These are phyloP conservation scores for Pyrenula massariospora DNA, from an alignment of 495 filamentous ascomycete species.

Conservation along the genomic window DNA sequence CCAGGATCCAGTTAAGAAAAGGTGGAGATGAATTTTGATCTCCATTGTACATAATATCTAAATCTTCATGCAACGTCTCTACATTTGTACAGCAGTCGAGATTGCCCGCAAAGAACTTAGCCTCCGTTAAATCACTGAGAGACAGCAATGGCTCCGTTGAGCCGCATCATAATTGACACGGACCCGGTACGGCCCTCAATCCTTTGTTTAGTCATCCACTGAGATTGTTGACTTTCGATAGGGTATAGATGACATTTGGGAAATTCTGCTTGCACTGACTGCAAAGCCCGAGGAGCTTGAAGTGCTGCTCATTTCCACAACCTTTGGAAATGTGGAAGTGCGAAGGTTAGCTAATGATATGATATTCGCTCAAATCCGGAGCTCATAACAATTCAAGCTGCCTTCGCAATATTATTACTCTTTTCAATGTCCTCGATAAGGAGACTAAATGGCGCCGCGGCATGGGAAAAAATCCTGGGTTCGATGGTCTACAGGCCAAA, in stretches of 20 bases:
- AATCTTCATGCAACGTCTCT: too few relatives aligned
- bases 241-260: constrained; percentile 91
- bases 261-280: constrained; percentile 72
- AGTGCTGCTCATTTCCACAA: constrained; percentile 77
- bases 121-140: too few relatives aligned
- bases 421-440: constrained; percentile 87
- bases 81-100: too few relatives aligned
- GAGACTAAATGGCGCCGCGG: constrained; percentile 75
- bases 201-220: neutral
- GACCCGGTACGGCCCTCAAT: constrained; percentile 49
- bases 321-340: constrained; percentile 84
- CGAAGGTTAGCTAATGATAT: constrained; percentile 39
- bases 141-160: neutral
- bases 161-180: constrained; percentile 83
- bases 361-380: neutral
- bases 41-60: too few relatives aligned
- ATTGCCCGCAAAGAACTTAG: too few relatives aligned
- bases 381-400: constrained; percentile 39
- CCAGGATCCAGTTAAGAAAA: too few relatives aligned
- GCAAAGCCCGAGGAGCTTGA: constrained; percentile 78
- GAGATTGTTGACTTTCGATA: constrained; percentile 10
- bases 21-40: too few relatives aligned
- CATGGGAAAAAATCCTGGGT: constrained; percentile 53
- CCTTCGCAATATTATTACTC: constrained; percentile 75
- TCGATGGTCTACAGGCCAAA: constrained; percentile 53